Base-by-base conservation (phyloP, 208 protist genomes). In the Crithidia bombi region DNA sequence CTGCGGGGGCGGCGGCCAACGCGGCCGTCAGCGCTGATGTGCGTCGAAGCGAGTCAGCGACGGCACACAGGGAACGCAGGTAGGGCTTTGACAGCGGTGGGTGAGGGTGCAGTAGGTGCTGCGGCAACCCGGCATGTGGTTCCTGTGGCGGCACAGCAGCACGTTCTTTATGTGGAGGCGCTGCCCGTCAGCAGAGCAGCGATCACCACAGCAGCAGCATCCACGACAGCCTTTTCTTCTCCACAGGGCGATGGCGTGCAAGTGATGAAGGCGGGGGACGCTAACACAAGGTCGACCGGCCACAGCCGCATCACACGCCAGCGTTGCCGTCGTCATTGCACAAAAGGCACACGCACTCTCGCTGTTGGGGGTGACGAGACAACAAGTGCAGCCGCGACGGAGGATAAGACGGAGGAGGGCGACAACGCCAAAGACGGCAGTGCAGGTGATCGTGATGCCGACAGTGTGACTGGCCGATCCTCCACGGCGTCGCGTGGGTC, bases 11-110 rank as follows among this genome's bases (percentile, higher is more conserved):
- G 54, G n/a, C 70, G 47, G 30, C 23, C 55, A 11, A 43, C 30
- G 15, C 54, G 54, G n/a, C 62, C 71, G 15, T 69, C 71, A 15
- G 71, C 62, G 41, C 47, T 76, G 19, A 26, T 11, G 12, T 76
- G 63, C 56, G 65, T 51, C 57, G 19, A 50, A 17, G 46, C 59
- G 1, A 26, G 33, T 23, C 57, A 51, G 28, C 57, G 17, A 14
- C 35, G 55, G 3, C 12, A 23, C 55, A 28, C 55, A 46, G n/a
- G 5, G 14, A 2, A 28, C 55, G 11, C 36, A 28, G 1, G 32
- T 44, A n/a, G 19, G n/a, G 19, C 39, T 17, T 21, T 17, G 5
- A n/a, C 30, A 9, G 3, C 21, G 11, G 5, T 1, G 6, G 57
- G 3, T 43, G 38, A n/a, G 19, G 36, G 21, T 17, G 19, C 55